Conservation (phyloP, 2,329 filamentous ascomycete species). For the Penicillium brevicompactum region DNA sequence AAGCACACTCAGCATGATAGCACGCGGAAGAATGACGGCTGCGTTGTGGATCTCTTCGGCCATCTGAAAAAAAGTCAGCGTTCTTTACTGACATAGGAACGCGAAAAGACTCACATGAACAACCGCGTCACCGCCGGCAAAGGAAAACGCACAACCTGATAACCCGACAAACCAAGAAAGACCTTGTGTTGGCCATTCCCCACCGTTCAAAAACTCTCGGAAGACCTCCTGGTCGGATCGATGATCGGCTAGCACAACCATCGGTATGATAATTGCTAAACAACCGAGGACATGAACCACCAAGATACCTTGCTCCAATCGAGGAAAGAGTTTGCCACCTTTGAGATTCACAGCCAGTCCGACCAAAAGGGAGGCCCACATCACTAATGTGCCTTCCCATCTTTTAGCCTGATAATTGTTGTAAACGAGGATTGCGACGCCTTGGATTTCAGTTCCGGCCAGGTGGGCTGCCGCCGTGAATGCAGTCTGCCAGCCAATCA, state of each 20-base stretch:
- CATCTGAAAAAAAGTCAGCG: conserved; percentile 18
- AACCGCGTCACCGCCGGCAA: conserved; percentile 26
- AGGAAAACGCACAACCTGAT: conserved; percentile 23
- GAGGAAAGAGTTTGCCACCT: not conserved
- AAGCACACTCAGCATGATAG: conserved; percentile 37
- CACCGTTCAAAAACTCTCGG: conserved; percentile 22
- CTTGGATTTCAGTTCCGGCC: conserved; percentile 3
- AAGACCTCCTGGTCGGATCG: conserved; percentile 20
- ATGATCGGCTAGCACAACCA: not conserved
- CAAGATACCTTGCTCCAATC: not conserved
- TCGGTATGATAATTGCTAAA: not conserved
- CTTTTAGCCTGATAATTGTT: not conserved
- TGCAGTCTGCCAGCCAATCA: conserved; percentile 2
- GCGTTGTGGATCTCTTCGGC: conserved; percentile 45
- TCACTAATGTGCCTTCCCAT: not conserved
- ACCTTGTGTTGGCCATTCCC: conserved; percentile 23
- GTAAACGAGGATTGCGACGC: conserved; percentile 3
- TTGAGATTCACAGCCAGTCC: not conserved
- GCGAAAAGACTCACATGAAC: conserved; percentile 25
- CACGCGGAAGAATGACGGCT: conserved; percentile 36
- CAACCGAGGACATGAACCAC: not conserved
- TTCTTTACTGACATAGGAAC: not conserved
- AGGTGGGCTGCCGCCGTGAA: not conserved
- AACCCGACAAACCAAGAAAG: conserved; percentile 30
- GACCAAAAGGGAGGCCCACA: not conserved